These are phyloP conservation scores for Rauvolfia tetraphylla DNA, from an alignment of 257 asterid species.

Conservation along the genomic window DNA sequence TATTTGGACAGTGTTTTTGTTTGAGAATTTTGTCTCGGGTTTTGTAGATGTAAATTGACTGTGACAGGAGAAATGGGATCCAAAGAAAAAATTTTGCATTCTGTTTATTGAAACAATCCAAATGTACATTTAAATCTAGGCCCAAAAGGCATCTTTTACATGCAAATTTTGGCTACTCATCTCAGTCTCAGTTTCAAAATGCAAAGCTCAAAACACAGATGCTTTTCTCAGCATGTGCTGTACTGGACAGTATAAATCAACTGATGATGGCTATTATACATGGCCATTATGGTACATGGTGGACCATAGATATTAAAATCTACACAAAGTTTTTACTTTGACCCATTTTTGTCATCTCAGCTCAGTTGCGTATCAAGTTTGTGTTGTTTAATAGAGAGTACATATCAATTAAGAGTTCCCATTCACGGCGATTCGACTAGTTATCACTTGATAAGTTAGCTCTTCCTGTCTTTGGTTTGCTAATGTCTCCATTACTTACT, in stretches of 20 bases:
- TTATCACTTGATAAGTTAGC: background rate
- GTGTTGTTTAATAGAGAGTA: background rate
- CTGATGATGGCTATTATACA: background rate
- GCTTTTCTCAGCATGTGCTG: background rate
- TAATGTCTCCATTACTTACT: background rate
- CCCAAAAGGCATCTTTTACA: no score
- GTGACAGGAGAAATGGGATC: no score
- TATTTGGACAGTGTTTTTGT: no score
- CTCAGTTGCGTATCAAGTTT: background rate
- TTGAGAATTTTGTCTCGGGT: no score
- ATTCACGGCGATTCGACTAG: slow-evolving; percentile 4
- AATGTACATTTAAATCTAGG: background rate
- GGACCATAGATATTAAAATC: background rate
- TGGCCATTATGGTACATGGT: background rate
- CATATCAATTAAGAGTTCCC: background rate
- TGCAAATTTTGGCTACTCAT: background rate
- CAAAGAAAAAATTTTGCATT: no score
- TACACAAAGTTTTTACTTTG: background rate
- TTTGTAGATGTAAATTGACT: no score
- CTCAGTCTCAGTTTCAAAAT: background rate
- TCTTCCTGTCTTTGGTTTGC: background rate
- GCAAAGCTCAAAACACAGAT: background rate
- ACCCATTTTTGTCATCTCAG: background rate
- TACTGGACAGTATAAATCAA: background rate
- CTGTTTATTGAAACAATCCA: no score